phyloP scores from a whole-genome alignment of 2,329 filamentous ascomycete genomes.

The Colletotrichum incanum region DNA sequence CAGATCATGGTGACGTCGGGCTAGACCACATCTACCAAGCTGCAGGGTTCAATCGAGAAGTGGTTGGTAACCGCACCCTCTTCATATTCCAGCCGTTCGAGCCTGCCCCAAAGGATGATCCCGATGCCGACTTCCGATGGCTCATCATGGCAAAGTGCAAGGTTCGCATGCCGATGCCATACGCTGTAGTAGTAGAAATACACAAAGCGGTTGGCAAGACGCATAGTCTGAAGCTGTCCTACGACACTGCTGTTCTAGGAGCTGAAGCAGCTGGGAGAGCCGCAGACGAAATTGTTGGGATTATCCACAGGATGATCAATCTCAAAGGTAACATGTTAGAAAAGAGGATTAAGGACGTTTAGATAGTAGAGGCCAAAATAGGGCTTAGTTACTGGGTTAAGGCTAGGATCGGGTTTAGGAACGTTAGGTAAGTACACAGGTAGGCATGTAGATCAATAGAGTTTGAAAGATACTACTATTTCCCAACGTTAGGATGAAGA shows the following conservation, averaged over 20 bases:
- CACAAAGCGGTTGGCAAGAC: not conserved
- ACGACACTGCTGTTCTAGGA: not conserved
- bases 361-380: too few species aligned
- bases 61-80: not conserved
- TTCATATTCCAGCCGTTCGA: not conserved
- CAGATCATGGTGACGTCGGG: not conserved
- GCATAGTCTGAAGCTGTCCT: not conserved
- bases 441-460: too few species aligned
- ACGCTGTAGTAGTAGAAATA: not conserved
- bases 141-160: not conserved
- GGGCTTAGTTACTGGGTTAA: too few species aligned
- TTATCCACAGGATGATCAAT: not conserved
- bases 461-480: too few species aligned
- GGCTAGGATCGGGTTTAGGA: too few species aligned
- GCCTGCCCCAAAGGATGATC: not conserved
- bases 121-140: not conserved
- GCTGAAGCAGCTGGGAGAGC: not conserved
- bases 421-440: too few species aligned
- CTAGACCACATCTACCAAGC: not conserved
- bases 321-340: too few species aligned
- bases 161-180: not conserved
- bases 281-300: not conserved
- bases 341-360: too few species aligned
- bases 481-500: too few species aligned
- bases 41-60: not conserved